These are phyloP conservation scores for Scytalidium sp. DNA, from an alignment of 2,329 filamentous ascomycete species.

Conservation along the genomic window DNA sequence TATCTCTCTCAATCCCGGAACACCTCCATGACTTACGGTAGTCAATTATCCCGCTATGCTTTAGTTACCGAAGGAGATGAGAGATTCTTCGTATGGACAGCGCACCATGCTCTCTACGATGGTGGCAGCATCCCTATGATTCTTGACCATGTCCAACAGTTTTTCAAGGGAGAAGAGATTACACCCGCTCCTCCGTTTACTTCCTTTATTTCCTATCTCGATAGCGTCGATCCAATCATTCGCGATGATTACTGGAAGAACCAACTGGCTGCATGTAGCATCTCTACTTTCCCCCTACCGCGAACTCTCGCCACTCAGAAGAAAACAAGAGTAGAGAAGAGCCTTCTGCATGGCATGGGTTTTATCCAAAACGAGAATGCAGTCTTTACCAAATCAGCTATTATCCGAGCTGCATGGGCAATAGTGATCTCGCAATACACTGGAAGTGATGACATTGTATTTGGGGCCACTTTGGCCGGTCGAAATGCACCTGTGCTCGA, in stretches of 20 bases:
- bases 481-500: conserved; percentile 16
- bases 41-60: neutral
- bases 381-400: conserved; percentile 1
- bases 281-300: too few species aligned
- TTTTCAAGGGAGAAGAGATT: neutral
- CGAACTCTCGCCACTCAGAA: too few species aligned
- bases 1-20: too few species aligned
- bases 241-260: neutral
- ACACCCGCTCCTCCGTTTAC: neutral
- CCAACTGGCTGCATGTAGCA: too few species aligned
- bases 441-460: conserved; percentile 7
- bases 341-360: too few species aligned
- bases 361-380: too few species aligned
- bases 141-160: neutral
- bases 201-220: neutral
- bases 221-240: neutral
- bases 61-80: neutral
- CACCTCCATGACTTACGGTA: neutral
- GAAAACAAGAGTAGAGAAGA: too few species aligned
- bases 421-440: conserved; percentile 3
- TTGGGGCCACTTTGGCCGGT: conserved; percentile 12
- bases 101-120: conserved; percentile 61
- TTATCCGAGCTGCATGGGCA: conserved; percentile 7
- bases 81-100: conserved; percentile 7
- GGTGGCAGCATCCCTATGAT: conserved; percentile 54